Percentiles rank a stretch among this genome's conserved stretches.
phyloP scores from a whole-genome alignment of 169 alveolate genomes.

The Plasmodium ovale region DNA sequence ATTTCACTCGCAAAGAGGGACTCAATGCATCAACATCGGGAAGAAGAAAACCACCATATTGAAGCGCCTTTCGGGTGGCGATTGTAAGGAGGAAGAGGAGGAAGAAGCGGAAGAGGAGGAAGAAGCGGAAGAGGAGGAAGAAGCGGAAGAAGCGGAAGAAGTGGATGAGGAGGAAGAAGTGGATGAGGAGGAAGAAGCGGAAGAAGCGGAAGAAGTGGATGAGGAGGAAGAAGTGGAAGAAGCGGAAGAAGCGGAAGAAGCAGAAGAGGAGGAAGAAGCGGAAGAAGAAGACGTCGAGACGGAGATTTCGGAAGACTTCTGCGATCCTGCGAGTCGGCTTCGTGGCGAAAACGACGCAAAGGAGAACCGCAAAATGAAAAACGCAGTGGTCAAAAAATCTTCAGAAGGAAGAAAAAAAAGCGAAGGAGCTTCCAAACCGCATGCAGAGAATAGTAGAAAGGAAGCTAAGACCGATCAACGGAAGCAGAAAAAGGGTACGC shows the following conservation, averaged over 20 bases:
- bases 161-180: slow-evolving; percentile 15
- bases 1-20: not conserved
- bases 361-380: not conserved
- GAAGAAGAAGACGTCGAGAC: slow-evolving; percentile 3
- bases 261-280: not conserved
- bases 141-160: not conserved
- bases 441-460: not conserved
- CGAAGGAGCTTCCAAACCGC: not conserved
- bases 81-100: not conserved
- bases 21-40: not conserved
- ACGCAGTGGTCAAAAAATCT: not conserved
- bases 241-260: slow-evolving; percentile 11
- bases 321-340: too few species aligned
- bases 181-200: slow-evolving; percentile 14
- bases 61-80: not conserved
- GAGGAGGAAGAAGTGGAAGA: slow-evolving; percentile 16
- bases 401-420: not conserved
- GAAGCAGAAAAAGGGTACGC: not conserved
- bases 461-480: not conserved
- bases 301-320: too few species aligned
- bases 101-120: not conserved
- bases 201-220: slow-evolving; percentile 17
- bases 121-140: not conserved
- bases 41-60: not conserved
- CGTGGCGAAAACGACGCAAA: not conserved